Base-by-base conservation (phyloP, 2,329 filamentous ascomycete species). In the Talaromyces sp. region DNA sequence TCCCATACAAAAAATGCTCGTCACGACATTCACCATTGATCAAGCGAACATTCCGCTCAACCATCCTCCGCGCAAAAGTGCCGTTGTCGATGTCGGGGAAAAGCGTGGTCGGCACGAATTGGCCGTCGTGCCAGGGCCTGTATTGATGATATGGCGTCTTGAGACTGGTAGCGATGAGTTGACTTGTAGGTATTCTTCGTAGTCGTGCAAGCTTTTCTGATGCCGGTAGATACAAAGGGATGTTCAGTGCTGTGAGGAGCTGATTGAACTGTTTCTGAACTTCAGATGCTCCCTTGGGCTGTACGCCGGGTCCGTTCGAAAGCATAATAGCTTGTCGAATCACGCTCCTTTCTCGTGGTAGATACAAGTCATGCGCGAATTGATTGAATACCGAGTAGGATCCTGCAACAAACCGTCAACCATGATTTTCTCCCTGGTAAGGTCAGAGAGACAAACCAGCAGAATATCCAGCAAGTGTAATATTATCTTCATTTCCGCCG, bases 341-440 rank as follows among this genome's bases (percentile, higher is more conserved):
- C 46, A 86, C 73, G 0, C 77, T 70, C 52, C 82, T 76, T 3
- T 75, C 69, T 9, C 76, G 74, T 0, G 81, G 77, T 18, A 81
- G 76, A 59, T 77, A 79, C 8, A 86, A 75, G 67, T 86, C 84
- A 66, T 85, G 82, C 9, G 82, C 79, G 2, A 86, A 71, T 70
- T 86, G 84, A 61, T 86, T 80, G 67, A 85, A 86, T 1, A 80
- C 77, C 2, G 81, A 83, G 67, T 86, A 82, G 2, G 82, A 77
- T 1, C 84, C 78, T 76, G 40, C 23, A 18, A n/a, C 58, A n/a
- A n/a, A n/a, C 16, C 3, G n/a, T 48, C 9, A 54, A n/a, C 12
- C 5, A 44, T 40, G 25, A 28, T 23, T n/a, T 12, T 31, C n/a
- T 16, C 12, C n/a, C 4, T 44, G 18, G 25, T 33, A 23, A 56